Evolutionary conservation across 192 early-diverging fungal genomes (phyloP).

Genomic region (Chytriomyces sp.): DNA sequence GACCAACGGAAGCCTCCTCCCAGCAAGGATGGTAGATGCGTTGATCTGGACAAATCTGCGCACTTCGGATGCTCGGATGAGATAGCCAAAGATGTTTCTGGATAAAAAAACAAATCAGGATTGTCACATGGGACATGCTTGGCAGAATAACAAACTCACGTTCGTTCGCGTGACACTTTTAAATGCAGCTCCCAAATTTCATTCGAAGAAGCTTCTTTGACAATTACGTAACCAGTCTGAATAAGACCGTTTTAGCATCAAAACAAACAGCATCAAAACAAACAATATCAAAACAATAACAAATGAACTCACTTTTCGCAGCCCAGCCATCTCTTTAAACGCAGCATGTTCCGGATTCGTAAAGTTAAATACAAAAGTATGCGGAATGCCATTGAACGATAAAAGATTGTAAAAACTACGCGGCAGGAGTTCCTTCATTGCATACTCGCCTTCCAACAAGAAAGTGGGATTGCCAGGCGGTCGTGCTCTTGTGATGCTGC

Average conservation of each 20-base stretch:
- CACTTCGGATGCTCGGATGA: conserved; percentile 63
- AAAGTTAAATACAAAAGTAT: conserved; percentile 68
- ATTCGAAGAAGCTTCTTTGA: conserved; percentile 51
- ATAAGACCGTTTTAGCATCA: not conserved
- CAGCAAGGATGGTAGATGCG: conserved; percentile 50
- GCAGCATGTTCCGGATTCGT: conserved; percentile 61
- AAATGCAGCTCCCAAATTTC: conserved; percentile 72
- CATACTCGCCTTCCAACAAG: conserved; percentile 25
- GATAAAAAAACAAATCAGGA: not conserved
- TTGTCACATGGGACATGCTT: not conserved
- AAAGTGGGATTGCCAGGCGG: conserved; percentile 19
- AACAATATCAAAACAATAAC: not conserved
- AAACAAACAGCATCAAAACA: conserved; percentile 15
- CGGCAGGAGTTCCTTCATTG: conserved; percentile 26
- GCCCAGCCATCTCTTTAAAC: conserved; percentile 68
- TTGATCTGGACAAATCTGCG: conserved; percentile 60
- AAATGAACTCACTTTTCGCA: conserved; percentile 64
- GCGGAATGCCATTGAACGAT: conserved; percentile 52
- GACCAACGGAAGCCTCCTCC: conserved; percentile 69
- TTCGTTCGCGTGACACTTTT: conserved; percentile 66
- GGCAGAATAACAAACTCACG: conserved; percentile 44
- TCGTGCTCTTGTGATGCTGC: not conserved
- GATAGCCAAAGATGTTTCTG: conserved; percentile 69
- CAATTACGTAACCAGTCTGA: conserved; percentile 57
- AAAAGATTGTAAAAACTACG: conserved; percentile 63